These are phyloP conservation scores for Fragilaria crotonensis DNA, from an alignment of 108 stramenopile genomes.

Conservation along the genomic window DNA sequence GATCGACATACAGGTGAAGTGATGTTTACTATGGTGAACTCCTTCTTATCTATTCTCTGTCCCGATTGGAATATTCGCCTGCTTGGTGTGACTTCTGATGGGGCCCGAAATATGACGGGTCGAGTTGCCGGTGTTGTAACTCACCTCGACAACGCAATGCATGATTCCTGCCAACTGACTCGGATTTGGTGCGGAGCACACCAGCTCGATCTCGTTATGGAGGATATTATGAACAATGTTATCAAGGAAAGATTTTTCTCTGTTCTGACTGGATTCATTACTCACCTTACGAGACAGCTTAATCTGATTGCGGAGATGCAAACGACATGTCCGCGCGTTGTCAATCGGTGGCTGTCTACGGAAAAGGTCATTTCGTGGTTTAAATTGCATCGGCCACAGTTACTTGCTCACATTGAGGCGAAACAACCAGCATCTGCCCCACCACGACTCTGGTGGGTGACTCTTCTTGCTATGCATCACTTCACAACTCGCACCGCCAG, in stretches of 20 bases:
- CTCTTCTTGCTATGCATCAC: neutral
- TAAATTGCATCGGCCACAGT: neutral
- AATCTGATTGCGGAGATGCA: neutral
- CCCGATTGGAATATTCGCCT: neutral
- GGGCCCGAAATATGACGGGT: neutral
- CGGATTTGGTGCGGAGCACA: neutral
- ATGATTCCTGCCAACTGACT: neutral
- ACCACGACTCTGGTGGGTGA: neutral
- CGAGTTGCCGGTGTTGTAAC: neutral
- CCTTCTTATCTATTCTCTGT: neutral
- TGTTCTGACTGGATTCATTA: neutral
- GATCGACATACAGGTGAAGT: neutral
- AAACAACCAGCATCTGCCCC: neutral
- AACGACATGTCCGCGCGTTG: neutral
- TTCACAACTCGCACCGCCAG: neutral
- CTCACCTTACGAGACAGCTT: neutral
- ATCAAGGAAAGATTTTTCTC: neutral
- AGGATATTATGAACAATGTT: neutral
- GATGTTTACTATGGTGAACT: neutral
- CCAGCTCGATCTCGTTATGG: neutral
- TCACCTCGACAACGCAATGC: neutral
- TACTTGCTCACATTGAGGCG: neutral
- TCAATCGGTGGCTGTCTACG: neutral
- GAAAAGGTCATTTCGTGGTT: neutral
- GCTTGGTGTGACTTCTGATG: neutral